Evolutionary conservation across 768 basidiomycete species (phyloP).

Genomic region (Mycena galericulata): DNA sequence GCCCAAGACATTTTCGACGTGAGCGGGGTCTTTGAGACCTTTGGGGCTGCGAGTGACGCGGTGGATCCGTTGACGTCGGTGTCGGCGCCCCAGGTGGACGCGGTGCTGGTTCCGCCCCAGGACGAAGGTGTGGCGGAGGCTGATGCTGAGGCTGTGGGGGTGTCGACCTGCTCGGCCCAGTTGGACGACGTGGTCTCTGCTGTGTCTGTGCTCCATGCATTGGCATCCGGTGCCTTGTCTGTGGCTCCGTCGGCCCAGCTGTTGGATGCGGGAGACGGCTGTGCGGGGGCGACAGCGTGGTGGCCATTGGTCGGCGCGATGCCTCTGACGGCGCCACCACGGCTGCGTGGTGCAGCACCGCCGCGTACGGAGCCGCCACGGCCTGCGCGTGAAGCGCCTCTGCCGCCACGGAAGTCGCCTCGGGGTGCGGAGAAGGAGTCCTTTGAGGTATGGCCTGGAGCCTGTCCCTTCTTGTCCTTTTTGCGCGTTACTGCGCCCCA

Average conservation of each 20-base stretch:
- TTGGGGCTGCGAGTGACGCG: conserved; percentile 44
- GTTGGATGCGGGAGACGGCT: conserved; percentile 49
- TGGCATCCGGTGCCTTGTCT: conserved; percentile 39
- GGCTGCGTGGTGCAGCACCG: conserved; percentile 59
- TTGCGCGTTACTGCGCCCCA: conserved; percentile 89
- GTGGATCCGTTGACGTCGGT: conserved; percentile 53
- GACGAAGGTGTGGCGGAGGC: conserved; percentile 47
- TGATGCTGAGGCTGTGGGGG: conserved; percentile 45
- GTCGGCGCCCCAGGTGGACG: conserved; percentile 50
- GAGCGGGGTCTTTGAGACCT: conserved; percentile 65
- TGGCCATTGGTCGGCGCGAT: conserved; percentile 50
- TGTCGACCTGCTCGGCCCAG: conserved; percentile 51
- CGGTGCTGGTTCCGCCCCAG: conserved; percentile 45
- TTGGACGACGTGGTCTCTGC: conserved; percentile 36
- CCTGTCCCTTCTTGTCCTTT: conserved; percentile 83
- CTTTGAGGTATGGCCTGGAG: conserved; percentile 60
- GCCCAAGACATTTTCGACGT: conserved; percentile 89
- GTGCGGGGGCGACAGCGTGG: conserved; percentile 29
- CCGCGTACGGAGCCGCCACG: conserved; percentile 72
- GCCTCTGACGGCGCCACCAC: conserved; percentile 61
- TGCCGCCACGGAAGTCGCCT: conserved; percentile 70
- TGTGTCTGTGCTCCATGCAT: conserved; percentile 40
- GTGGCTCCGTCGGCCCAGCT: conserved; percentile 47
- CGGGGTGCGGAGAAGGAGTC: conserved; percentile 58
- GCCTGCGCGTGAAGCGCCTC: conserved; percentile 70